Percentiles rank a stretch among this genome's conserved stretches.
Evolutionary conservation across 805 yeast species (phyloP).

Genomic region (Nakazawaea peltata): DNA sequence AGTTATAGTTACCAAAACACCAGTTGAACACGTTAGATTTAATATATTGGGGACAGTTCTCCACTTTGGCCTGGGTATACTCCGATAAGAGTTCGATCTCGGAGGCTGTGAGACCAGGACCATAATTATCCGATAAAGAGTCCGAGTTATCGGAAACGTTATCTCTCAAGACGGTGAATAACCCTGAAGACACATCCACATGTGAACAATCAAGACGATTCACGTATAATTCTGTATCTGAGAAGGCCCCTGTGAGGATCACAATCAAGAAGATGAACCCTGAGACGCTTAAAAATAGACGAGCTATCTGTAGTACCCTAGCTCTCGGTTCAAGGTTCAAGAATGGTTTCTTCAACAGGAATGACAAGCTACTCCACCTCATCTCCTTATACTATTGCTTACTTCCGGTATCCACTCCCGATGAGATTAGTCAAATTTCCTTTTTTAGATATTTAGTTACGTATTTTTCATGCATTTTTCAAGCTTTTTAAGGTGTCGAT

Average conservation of each 20-base stretch:
- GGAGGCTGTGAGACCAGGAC: constrained; percentile 35
- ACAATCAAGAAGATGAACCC: constrained; percentile 10
- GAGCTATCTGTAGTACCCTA: constrained; percentile 13
- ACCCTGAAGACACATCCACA: constrained; percentile 43
- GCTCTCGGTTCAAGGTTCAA: constrained; percentile 19
- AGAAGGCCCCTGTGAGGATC: constrained; percentile 4
- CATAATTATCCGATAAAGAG: constrained; percentile 15
- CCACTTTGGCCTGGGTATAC: constrained; percentile 39
- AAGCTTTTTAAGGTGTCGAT: too few relatives aligned
- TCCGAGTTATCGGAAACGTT: constrained; percentile 21
- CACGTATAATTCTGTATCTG: constrained; percentile 13
- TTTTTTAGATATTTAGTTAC: too few relatives aligned
- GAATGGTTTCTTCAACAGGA: constrained; percentile 16
- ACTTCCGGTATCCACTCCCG: too few relatives aligned
- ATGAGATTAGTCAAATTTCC: too few relatives aligned
- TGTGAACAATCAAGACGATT: constrained; percentile 41
- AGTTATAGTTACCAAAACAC: constrained; percentile 35
- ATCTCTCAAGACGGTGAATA: constrained; percentile 35
- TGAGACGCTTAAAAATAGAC: constrained; percentile 15
- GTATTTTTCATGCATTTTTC: too few relatives aligned
- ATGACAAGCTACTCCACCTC: not conserved
- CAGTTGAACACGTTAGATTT: constrained; percentile 31
- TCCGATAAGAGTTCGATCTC: constrained; percentile 35
- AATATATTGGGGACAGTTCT: constrained; percentile 40
- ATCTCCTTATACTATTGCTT: not conserved